Base-by-base conservation (phyloP, 2,329 filamentous ascomycete species). In the Fusarium neocosmosporiellum region DNA sequence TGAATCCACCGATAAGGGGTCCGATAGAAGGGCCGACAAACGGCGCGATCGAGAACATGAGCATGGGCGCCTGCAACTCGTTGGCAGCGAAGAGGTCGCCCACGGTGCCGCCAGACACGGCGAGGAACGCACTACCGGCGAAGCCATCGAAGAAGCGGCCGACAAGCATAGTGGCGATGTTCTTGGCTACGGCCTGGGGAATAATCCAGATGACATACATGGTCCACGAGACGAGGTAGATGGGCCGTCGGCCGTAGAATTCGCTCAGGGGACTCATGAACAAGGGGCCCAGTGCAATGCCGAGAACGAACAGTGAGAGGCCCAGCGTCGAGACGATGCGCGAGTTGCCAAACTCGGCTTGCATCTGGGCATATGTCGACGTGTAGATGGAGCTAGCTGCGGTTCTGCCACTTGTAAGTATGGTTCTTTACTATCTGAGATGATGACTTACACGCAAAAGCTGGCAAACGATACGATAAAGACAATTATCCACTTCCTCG, bases 351-450 rank as follows among this genome's bases (percentile, higher is more conserved):
- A 98, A 97, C 67, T 97, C 93, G 29, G 86, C 83, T 70, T 92
- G 90, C 82, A 98, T 90, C 81, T 96, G 93, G 20, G 78, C 79
- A 80, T 98, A 98, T 0, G 93, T 96, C 14, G 90, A 90, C 1
- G 94, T 96, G 82, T 98, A 98, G 76, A 97, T 90, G n/a, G 94
- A 96, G 55, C 93, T 95, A 2, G 93, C 90, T 79, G 92, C 94
- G 10, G 95, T 97, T 62, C 93, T 95, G 8, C 53, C 9, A 7
- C 27, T n/a, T 13, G 22, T 59, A 11, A 62, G 63, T 34, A 8
- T 46, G 24, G 39, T 22, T 37, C 16, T 29, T 24, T 22, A 14
- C 31, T 37, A 22, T 34, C 6, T 10, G 27, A 36, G 10, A 33
- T 29, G n/a, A 9, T 14, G 33, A 91, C 93, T 87, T 88, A 95